Evolutionary conservation across 2,329 filamentous ascomycete genomes (phyloP).

Genomic region (Dryadomyces quercus-mongolicae): DNA sequence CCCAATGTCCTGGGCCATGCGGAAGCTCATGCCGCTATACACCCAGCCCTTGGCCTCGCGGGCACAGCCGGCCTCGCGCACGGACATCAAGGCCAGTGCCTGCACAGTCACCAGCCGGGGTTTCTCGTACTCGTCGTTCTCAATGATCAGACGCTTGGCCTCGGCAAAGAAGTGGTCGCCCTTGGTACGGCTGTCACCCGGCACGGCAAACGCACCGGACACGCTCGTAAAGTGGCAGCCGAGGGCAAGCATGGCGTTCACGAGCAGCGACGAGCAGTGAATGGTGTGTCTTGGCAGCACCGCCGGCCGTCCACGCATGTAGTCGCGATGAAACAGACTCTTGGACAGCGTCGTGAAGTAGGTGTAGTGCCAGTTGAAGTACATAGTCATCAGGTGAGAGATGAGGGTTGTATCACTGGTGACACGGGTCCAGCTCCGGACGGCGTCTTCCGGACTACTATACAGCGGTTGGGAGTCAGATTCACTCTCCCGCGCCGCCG

Average conservation of each 20-base stretch:
- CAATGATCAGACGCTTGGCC: slow-evolving; percentile 77
- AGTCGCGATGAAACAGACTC: slow-evolving; percentile 76
- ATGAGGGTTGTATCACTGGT: slow-evolving; percentile 70
- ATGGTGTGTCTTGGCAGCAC: slow-evolving; percentile 41
- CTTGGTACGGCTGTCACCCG: slow-evolving; percentile 69
- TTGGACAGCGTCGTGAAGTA: slow-evolving; percentile 91
- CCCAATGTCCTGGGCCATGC: slow-evolving; percentile 91
- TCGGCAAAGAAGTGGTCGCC: slow-evolving; percentile 95
- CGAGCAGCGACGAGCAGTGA: slow-evolving; percentile 80
- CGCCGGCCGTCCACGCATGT: slow-evolving; percentile 54
- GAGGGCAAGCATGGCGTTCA: slow-evolving; percentile 87
- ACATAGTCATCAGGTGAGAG: slow-evolving; percentile 86
- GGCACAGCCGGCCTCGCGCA: slow-evolving; percentile 87
- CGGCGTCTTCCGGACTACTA: slow-evolving; percentile 47
- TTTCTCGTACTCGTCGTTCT: slow-evolving; percentile 87
- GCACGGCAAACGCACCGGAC: slow-evolving; percentile 56
- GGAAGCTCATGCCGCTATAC: slow-evolving; percentile 95
- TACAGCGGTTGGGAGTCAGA: slow-evolving; percentile 13
- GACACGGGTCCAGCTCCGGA: slow-evolving; percentile 79
- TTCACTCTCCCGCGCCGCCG: slow-evolving; percentile 8
- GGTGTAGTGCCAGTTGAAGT: slow-evolving; percentile 95
- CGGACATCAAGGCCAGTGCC: slow-evolving; percentile 88
- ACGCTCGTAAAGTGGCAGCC: slow-evolving; percentile 87
- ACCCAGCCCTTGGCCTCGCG: slow-evolving; percentile 95
- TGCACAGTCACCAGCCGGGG: slow-evolving; percentile 84